Evolutionary conservation across 768 basidiomycete species (phyloP).

Genomic region (Tulasnella sp.): DNA sequence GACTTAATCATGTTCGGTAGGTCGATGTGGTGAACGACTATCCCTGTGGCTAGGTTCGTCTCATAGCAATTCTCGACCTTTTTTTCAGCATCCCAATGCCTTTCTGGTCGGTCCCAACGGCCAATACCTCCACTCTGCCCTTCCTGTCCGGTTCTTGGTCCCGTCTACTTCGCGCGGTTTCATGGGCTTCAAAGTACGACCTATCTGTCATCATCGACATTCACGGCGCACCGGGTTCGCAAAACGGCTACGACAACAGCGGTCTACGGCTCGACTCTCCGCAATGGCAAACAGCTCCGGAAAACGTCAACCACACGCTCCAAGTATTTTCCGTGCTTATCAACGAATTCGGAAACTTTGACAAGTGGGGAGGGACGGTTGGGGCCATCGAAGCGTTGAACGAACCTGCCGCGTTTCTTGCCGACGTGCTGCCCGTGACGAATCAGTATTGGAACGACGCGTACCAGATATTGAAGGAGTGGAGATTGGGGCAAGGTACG

Average conservation of each 20-base stretch:
- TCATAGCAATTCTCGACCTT: not conserved
- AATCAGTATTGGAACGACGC: slow-evolving; percentile 60
- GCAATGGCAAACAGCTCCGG: slow-evolving; percentile 58
- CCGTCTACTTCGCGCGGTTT: slow-evolving; percentile 52
- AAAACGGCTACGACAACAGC: slow-evolving; percentile 76
- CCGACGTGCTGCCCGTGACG: slow-evolving; percentile 37
- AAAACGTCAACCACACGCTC: slow-evolving; percentile 61
- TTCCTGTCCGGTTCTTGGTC: slow-evolving; percentile 60
- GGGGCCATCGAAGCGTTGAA: slow-evolving; percentile 66
- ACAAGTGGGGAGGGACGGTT: slow-evolving; percentile 18
- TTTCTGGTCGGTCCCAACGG: slow-evolving; percentile 71
- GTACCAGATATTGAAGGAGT: slow-evolving; percentile 48
- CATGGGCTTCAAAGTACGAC: slow-evolving; percentile 61
- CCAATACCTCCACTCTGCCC: slow-evolving; percentile 46
- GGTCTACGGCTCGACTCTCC: slow-evolving; percentile 57
- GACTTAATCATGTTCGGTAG: slow-evolving; percentile 64
- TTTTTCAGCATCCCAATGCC: slow-evolving; percentile 54
- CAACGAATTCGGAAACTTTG: slow-evolving; percentile 44
- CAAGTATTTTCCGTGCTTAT: slow-evolving; percentile 55
- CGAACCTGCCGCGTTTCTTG: slow-evolving; percentile 60
- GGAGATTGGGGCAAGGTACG: slow-evolving; percentile 2
- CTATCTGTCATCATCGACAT: slow-evolving; percentile 80
- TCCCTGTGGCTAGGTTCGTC: too few species aligned
- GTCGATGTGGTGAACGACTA: too few species aligned
- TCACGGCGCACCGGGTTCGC: slow-evolving; percentile 77